Percentiles rank a stretch among this genome's conserved stretches.
Conservation (phyloP, 1,284 basidiomycete species). For the Sanghuangporus weigelae region DNA sequence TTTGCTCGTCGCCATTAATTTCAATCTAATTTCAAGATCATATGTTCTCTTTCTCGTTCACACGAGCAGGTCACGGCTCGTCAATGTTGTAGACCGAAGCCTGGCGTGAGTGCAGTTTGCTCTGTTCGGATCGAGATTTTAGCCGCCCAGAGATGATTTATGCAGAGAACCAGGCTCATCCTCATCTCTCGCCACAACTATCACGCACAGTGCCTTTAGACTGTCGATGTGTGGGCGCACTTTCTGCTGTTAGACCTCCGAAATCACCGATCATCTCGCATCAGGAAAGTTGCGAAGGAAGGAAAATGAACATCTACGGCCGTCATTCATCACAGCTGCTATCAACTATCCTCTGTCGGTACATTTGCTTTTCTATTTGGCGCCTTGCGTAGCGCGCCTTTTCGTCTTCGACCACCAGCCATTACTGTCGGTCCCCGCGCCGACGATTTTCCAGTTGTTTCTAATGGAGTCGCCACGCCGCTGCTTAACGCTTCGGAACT, state of each 20-base stretch:
- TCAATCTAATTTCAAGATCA: background rate
- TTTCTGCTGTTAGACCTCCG: background rate
- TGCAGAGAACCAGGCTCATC: too few species aligned
- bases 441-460: background rate
- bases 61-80: background rate
- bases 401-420: conserved; percentile 14
- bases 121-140: too few species aligned
- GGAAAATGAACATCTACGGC: background rate
- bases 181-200: too few species aligned
- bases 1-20: background rate
- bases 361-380: conserved; percentile 14
- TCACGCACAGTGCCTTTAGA: too few species aligned
- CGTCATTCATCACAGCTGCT: background rate
- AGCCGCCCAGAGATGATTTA: too few species aligned
- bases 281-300: background rate
- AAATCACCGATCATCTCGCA: background rate
- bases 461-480: conserved; percentile 35
- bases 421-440: conserved; percentile 11
- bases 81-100: background rate
- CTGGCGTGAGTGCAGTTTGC: background rate
- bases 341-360: conserved; percentile 17
- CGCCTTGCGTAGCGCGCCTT: conserved; percentile 10
- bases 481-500: conserved; percentile 38
- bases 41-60: background rate
- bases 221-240: background rate